phyloP scores from a whole-genome alignment of 2,329 filamentous ascomycete species.

The Venturia oleaginea region DNA sequence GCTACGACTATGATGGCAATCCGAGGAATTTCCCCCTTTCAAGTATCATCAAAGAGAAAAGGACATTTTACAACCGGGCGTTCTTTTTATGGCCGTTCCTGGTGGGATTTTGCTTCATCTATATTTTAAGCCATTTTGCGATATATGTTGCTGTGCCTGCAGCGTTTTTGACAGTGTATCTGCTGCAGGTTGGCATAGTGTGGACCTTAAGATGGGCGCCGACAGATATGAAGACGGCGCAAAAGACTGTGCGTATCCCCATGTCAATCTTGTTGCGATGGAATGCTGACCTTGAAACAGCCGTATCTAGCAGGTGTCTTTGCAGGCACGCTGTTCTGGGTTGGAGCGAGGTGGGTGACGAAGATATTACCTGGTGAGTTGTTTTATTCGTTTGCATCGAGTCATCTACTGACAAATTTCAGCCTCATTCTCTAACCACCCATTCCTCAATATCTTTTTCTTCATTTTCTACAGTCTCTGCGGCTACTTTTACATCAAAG shows the following conservation, averaged over 20 bases:
- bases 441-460: conserved; percentile 74
- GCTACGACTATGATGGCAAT: conserved; percentile 72
- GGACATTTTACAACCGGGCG: conserved; percentile 71
- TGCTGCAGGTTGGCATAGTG: conserved; percentile 67
- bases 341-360: conserved; percentile 66
- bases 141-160: conserved; percentile 70
- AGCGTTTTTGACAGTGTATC: conserved; percentile 55
- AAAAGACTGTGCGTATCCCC: conserved; percentile 64
- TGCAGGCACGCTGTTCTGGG: conserved; percentile 73
- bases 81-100: conserved; percentile 84
- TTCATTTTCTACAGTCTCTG: conserved; percentile 54
- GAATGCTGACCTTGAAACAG: conserved; percentile 31
- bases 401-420: conserved; percentile 14
- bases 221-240: conserved; percentile 77
- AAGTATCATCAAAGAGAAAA: conserved; percentile 66
- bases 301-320: conserved; percentile 94
- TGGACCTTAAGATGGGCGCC: conserved; percentile 75
- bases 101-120: conserved; percentile 61
- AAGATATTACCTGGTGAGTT: conserved; percentile 61
- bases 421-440: conserved; percentile 57
- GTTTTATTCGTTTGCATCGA: not conserved
- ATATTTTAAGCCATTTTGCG: conserved; percentile 63
- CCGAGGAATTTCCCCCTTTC: conserved; percentile 65
- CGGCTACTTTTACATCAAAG: conserved; percentile 75
- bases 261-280: not conserved